These are phyloP conservation scores for Vitis rotundifolia DNA, from an alignment of 164 flowering plant species.

Conservation along the genomic window DNA sequence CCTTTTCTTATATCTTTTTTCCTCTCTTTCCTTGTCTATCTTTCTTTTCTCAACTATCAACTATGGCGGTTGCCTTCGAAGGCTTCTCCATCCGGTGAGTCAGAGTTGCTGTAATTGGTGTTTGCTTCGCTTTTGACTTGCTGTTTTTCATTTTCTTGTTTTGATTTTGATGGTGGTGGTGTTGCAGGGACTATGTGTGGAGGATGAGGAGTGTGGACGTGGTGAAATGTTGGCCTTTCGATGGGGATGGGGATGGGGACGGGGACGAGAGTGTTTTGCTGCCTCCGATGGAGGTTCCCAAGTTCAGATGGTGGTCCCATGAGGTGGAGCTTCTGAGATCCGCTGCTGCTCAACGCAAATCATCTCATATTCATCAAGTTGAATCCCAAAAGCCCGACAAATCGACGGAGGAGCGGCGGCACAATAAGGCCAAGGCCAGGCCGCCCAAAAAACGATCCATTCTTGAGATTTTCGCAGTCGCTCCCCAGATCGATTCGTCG, in stretches of 20 bases:
- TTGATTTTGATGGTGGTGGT: background rate
- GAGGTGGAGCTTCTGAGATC: slow-evolving; percentile 27
- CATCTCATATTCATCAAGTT: slow-evolving; percentile 39
- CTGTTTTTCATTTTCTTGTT: background rate
- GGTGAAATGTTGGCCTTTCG: slow-evolving; percentile 63
- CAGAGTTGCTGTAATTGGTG: background rate
- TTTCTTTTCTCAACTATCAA: background rate
- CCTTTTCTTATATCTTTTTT: background rate
- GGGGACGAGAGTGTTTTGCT: slow-evolving; percentile 20
- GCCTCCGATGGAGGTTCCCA: slow-evolving; percentile 51
- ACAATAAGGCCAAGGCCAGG: slow-evolving; percentile 24
- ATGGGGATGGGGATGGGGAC: slow-evolving; percentile 11
- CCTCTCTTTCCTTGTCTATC: background rate
- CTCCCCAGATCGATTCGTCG: slow-evolving; percentile 40
- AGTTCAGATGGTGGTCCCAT: slow-evolving; percentile 59
- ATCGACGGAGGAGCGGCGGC: slow-evolving; percentile 21
- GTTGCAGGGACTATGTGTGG: slow-evolving; percentile 48
- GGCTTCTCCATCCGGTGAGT: slow-evolving; percentile 65
- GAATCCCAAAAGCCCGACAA: slow-evolving; percentile 33
- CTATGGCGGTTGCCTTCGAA: slow-evolving; percentile 36
- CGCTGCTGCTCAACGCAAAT: slow-evolving; percentile 35
- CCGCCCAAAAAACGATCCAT: slow-evolving; percentile 63
- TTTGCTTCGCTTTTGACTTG: background rate
- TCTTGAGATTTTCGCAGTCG: slow-evolving; percentile 57
- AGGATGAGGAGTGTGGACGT: slow-evolving; percentile 54